Base-by-base conservation (phyloP, 2,329 filamentous ascomycete species). In the Teratosphaeria zuluensis region DNA sequence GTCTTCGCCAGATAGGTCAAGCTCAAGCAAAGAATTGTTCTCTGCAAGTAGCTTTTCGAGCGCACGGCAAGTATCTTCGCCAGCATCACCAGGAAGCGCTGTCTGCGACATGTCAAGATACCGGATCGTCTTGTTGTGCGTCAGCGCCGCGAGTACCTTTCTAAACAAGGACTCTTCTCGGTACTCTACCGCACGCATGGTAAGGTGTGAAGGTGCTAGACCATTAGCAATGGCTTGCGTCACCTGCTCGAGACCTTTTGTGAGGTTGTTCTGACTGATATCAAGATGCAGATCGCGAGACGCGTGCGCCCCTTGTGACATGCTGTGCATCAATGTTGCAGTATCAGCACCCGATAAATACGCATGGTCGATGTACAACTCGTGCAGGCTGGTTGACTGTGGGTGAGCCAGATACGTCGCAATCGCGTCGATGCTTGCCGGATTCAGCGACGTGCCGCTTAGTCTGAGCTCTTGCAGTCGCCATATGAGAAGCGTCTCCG, bases 1-100 rank as follows among this genome's bases (percentile, higher is more conserved):
- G 63, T 86, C 84, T 65, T 89, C 86, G 8, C 86, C 86, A 30
- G 85, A 88, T 52, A 89, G 85, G 68, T 89, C 84, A 12, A 89
- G 73, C 68, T 84, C 84, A 64, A 85, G 78, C 1, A 89, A 74
- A 0, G 82, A 84, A n/a, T 77, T 77, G 61, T 89, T 89, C 56
- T 86, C 80, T 35, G 84, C 81, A 64, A 89, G 86, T 73, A 89
- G 80, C 55, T 77, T 70, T 61, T 84, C 81, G 58, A 89, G 71
- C 14, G 83, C 80, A 60, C 81, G 80, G 65, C 84, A 88, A 0
- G 86, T 89, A 59, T 87, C 84, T 9, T 82, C 80, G 8, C 83
- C 81, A 2, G 86, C 86, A 68, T 89, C 86, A 57, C 84, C 84
- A 14, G 86, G 86, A 24, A 89, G 75, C 0, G 85, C 88, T 1